Evolutionary conservation across 345 rosid species (phyloP).

Genomic region (Erodium maritimum): DNA sequence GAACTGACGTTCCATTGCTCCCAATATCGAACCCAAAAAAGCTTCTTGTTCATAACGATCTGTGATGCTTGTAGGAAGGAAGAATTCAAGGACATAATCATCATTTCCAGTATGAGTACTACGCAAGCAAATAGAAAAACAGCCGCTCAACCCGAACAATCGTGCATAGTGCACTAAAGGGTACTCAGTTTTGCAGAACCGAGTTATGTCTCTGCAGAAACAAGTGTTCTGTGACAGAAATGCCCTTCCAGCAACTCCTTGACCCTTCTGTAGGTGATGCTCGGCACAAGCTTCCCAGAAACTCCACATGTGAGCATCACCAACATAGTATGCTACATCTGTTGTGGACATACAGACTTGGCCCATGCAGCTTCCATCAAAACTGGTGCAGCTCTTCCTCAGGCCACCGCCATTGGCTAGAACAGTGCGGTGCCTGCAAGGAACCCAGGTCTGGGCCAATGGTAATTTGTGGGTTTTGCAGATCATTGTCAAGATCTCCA

Average conservation of each 20-base stretch:
- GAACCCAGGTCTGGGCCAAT: slow-evolving; percentile 97
- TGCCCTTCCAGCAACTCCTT: slow-evolving; percentile 87
- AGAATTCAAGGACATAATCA: slow-evolving; percentile 75
- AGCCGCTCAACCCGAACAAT: slow-evolving; percentile 59
- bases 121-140: slow-evolving; percentile 72
- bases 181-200: slow-evolving; percentile 74
- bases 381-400: slow-evolving; percentile 76
- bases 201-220: slow-evolving; percentile 63
- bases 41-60: slow-evolving; percentile 35
- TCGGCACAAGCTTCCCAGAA: slow-evolving; percentile 86
- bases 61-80: slow-evolving; percentile 47
- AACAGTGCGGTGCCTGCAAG: slow-evolving; percentile 83
- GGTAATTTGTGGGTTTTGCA: slow-evolving; percentile 84
- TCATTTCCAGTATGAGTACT: slow-evolving; percentile 76
- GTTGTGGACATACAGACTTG: slow-evolving; percentile 88
- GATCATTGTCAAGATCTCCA: slow-evolving; percentile 71
- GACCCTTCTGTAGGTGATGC: slow-evolving; percentile 91
- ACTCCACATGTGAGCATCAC: slow-evolving; percentile 91
- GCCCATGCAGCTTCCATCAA: slow-evolving; percentile 83
- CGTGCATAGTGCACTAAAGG: slow-evolving; percentile 95
- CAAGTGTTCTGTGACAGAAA: slow-evolving; percentile 60
- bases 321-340: slow-evolving; percentile 74
- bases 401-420: slow-evolving; percentile 78
- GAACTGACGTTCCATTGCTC: slow-evolving; percentile 69
- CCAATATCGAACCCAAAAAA: slow-evolving; percentile 51